Base-by-base conservation (phyloP, 495 filamentous ascomycete species). In the Neurospora cerealis region DNA sequence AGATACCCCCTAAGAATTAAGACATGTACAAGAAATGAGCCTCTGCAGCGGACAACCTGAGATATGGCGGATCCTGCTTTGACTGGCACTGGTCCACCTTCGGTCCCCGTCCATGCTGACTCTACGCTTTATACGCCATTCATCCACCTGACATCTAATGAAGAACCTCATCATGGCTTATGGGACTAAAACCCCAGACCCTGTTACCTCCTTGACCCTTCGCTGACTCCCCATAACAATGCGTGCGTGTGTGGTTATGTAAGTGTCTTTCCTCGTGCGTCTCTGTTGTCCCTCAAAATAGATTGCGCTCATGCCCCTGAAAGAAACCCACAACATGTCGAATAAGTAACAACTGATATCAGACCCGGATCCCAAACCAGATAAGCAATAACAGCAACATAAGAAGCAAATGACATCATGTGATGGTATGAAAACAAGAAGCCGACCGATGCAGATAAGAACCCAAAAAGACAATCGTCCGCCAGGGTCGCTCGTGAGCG, bases 1-100 rank as follows among this genome's bases (percentile, higher is more conserved):
- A 78, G 78, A 78, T 78, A 80, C 77, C 75, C 74, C 34, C 24
- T 71, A n/a, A 71, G 39, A 69, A 44, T 71, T 72, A 71, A 77
- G 74, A 66, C 71, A 77, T 79, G 70, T 77, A 79, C 74, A 77
- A 74, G 60, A 71, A 77, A 76, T n/a, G 34, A 60, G 34, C 37
- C 32, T 39, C 21, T 66, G 42, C 4, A 48, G 19, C 4, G 34
- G 17, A 32, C 19, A 34, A 11, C 28, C 5, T 13, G 10, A 46
- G 7, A 5, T 4, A 21, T 32, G 2, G 46, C 21, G 46, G 24
- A 54, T 54, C 44, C n/a, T 46, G 44, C n/a, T 46, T 19, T n/a
- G 44, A 46, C 9, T 46, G 44, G 44, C n/a, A 21, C n/a, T 10
- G n/a, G 44, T 21, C n/a, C 44, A 46, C 44, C 54, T 54, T 32